Evolutionary conservation across 108 stramenopile genomes (phyloP).

Genomic region (Cylindrotheca closterium): DNA sequence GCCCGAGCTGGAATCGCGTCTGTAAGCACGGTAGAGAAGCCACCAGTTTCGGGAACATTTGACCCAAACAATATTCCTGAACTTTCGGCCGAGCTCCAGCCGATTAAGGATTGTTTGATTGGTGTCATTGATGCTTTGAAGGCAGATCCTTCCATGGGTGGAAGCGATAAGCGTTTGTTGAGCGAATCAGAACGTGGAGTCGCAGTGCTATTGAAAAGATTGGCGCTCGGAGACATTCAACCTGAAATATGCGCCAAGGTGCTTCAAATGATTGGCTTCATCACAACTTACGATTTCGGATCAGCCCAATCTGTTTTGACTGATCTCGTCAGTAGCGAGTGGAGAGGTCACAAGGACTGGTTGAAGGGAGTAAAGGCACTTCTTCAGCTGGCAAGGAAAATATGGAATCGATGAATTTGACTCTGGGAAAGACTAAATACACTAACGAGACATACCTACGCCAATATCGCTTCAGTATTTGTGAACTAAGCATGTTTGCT

Average conservation of each 20-base stretch:
- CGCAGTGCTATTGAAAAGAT: conserved; percentile 68
- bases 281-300: conserved; percentile 62
- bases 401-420: not conserved
- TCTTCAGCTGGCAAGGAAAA: conserved; percentile 83
- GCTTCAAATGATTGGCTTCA: conserved; percentile 35
- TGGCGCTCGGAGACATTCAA: conserved; percentile 62
- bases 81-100: conserved; percentile 49
- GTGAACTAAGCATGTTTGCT: too few species aligned
- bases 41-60: conserved; percentile 67
- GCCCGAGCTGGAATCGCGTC: conserved; percentile 77
- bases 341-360: conserved; percentile 96
- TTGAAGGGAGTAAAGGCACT: conserved; percentile 93
- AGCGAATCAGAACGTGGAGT: conserved; percentile 77
- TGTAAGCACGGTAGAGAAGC: conserved; percentile 31
- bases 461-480: too few species aligned
- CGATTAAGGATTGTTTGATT: conserved; percentile 62
- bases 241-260: conserved; percentile 57
- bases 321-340: conserved; percentile 75
- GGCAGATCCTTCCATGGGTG: conserved; percentile 21
- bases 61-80: conserved; percentile 44
- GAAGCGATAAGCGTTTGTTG: conserved; percentile 77
- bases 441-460: not conserved
- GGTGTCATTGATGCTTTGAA: conserved; percentile 46
- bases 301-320: conserved; percentile 70
- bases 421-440: too few species aligned